Evolutionary conservation across 2,329 filamentous ascomycete species (phyloP).

Genomic region (Hymenoscyphus salicellus): DNA sequence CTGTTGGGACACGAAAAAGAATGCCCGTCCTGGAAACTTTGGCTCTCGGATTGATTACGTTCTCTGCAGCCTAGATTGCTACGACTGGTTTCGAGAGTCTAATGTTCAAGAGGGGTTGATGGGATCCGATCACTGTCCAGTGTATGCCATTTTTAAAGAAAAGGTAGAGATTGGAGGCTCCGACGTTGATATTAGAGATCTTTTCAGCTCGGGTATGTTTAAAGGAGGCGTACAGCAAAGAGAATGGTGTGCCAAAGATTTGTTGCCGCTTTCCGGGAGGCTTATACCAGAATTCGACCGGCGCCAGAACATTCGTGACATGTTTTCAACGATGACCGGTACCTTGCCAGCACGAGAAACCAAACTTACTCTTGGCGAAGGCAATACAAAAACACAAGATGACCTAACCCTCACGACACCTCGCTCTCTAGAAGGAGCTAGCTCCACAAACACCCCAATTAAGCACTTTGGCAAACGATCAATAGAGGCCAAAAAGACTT

Average conservation of each 20-base stretch:
- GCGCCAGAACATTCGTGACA: constrained; percentile 82
- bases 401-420: background rate
- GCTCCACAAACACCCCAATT: background rate
- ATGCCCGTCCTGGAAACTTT: constrained; percentile 92
- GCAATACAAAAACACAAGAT: background rate
- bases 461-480: constrained; percentile 24
- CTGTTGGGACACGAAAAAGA: constrained; percentile 93
- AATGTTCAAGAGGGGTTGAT: constrained; percentile 92
- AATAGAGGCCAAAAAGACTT: constrained; percentile 7
- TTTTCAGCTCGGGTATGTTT: constrained; percentile 81
- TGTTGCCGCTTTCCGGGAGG: constrained; percentile 73
- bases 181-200: constrained; percentile 59
- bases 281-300: constrained; percentile 85
- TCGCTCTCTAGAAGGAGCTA: background rate
- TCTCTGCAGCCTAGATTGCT: constrained; percentile 75
- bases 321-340: constrained; percentile 58
- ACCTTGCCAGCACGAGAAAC: background rate
- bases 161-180: constrained; percentile 50
- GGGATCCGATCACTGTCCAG: constrained; percentile 95
- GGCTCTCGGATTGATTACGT: constrained; percentile 93
- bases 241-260: constrained; percentile 64
- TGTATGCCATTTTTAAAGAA: constrained; percentile 73
- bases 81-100: constrained; percentile 72
- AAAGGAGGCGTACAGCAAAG: constrained; percentile 60
- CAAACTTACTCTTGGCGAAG: background rate